Evolutionary conservation across 164 flowering plant species (phyloP), one percentile per base, ranked within the genome.

Genomic region (Nelumbo lutea): DNA sequence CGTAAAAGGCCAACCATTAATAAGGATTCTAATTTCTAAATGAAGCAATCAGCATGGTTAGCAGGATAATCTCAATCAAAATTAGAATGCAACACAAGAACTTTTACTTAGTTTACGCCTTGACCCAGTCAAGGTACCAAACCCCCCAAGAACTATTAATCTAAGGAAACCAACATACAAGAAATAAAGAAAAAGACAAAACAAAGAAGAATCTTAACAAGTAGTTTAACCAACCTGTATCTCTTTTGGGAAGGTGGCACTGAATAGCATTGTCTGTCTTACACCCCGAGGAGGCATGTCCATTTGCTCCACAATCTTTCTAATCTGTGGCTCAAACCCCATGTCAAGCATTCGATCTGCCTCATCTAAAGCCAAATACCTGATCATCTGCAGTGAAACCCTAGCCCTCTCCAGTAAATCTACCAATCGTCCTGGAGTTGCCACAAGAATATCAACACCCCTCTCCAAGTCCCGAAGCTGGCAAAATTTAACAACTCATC

Each of bases 291-390:
- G 87, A 68, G 89, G 86, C 89, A 86, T 86, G 72, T 83, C 89
- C 87, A 79, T 82, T 70, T 86, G 84, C 59, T 86, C 78, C 58
- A 86, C 89, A 59, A 86, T 83, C 67, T 81, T 83, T 66, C 89
- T 80, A 45, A 85, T 85, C 69, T 85, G 89, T 42, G 89, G 89
- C 71, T 85, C 89, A 75, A 85, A 85, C 42, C 89, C 89, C 89
- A 85, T 85, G 73, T 85, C 89, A 69, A 85, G 71, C 89, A 86
- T 86, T 51, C 89, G 68, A 72, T 86, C 89, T 59, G 89, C 89
- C 73, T 86, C 89, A 70, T 86, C 89, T 38, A 86, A 77, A 64
- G 89, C 87, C 69, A 86, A 76, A 68, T 79, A 86, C 68, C 76
- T 79, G 52, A 86, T 77, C 89, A 86, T 82, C 77, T 86, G 86